A percentile compares a stretch with the other conserved stretches of the same genome.
These are phyloP conservation scores for Conringia planisiliqua DNA, from an alignment of 345 rosid genomes.

Conservation along the genomic window DNA sequence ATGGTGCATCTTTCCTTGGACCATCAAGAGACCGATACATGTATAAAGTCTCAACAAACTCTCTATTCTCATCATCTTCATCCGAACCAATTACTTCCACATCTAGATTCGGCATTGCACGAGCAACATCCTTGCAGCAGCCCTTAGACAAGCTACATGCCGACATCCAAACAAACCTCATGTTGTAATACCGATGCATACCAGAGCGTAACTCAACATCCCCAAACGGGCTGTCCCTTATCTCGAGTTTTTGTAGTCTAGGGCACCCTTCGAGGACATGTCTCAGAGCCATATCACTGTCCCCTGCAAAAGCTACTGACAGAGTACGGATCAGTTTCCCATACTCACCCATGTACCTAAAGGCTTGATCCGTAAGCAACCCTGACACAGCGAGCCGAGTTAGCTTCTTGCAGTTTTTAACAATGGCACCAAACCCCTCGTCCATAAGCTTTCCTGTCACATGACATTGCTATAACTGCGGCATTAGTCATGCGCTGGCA, in stretches of 20 bases:
- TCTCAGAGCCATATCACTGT: slow-evolving; percentile 68
- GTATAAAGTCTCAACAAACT: slow-evolving; percentile 54
- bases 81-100: slow-evolving; percentile 59
- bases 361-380: slow-evolving; percentile 77
- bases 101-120: slow-evolving; percentile 56
- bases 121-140: slow-evolving; percentile 69
- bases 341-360: slow-evolving; percentile 68
- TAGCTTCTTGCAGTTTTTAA: slow-evolving; percentile 82
- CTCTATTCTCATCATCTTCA: slow-evolving; percentile 40
- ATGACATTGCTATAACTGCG: slow-evolving; percentile 80
- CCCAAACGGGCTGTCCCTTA: slow-evolving; percentile 92
- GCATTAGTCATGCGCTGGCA: slow-evolving; percentile 92
- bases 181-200: slow-evolving; percentile 72
- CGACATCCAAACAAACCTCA: slow-evolving; percentile 98
- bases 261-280: slow-evolving; percentile 83
- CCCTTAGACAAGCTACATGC: slow-evolving; percentile 57
- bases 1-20: slow-evolving; percentile 66
- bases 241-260: slow-evolving; percentile 80
- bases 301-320: slow-evolving; percentile 93
- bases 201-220: slow-evolving; percentile 71
- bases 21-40: slow-evolving; percentile 91
- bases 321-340: slow-evolving; percentile 73
- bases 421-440: slow-evolving; percentile 93
- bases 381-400: slow-evolving; percentile 81
- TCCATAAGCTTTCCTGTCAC: slow-evolving; percentile 86